Percentiles rank a stretch among this genome's conserved stretches.
These are phyloP conservation scores for Dorcoceras hygrometricum DNA, from an alignment of 257 asterid species.

Conservation along the genomic window DNA sequence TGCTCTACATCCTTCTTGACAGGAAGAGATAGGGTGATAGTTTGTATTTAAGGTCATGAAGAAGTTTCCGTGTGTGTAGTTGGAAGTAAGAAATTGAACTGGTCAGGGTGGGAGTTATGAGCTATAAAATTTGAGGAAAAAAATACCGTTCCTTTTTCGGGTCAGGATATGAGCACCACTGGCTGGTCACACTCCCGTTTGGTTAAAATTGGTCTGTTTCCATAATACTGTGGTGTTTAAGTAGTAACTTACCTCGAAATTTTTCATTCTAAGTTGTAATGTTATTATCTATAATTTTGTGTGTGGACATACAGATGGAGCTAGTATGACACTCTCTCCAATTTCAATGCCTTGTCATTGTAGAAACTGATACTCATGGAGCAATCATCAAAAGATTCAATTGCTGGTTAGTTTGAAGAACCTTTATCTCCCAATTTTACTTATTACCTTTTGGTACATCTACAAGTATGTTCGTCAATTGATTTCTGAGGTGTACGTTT, in stretches of 20 bases:
- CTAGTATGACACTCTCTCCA: neutral
- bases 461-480: neutral
- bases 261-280: neutral
- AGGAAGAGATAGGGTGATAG: neutral
- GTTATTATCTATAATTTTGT: neutral
- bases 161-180: constrained; percentile 4
- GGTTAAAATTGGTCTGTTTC: neutral
- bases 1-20: constrained; percentile 6
- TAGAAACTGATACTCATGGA: constrained; percentile 48
- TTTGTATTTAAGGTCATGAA: neutral
- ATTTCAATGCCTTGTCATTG: constrained; percentile 15
- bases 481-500: constrained; percentile 5
- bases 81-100: neutral
- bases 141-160: neutral
- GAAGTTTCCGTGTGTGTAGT: neutral
- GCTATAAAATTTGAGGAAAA: neutral
- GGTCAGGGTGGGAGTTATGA: neutral
- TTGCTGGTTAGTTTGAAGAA: constrained; percentile 35
- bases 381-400: constrained; percentile 29
- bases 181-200: constrained; percentile 4
- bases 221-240: constrained; percentile 13
- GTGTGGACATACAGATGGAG: constrained; percentile 18
- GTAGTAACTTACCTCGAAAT: neutral
- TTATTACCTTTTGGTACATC: neutral
- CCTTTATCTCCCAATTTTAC: constrained; percentile 4